Percentiles rank a stretch among this genome's conserved stretches.
These are phyloP conservation scores for Bryoglossum gracile DNA, from an alignment of 495 filamentous ascomycete species.

Conservation along the genomic window DNA sequence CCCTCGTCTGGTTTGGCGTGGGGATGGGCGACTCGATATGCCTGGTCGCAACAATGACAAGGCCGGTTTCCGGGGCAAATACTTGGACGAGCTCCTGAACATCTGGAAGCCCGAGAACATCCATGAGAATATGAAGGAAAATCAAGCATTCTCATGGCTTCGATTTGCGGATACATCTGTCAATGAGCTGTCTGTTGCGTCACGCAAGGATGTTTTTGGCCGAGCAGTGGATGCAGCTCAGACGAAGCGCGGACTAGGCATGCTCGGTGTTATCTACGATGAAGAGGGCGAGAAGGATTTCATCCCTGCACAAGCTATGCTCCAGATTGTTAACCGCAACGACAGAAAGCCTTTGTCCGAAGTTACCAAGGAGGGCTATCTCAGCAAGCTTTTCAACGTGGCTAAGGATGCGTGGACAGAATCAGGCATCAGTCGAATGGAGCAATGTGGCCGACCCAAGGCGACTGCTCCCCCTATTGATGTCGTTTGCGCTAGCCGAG, in stretches of 20 bases:
- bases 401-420: constrained; percentile 56
- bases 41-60: constrained; percentile 64
- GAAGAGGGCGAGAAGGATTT: constrained; percentile 48
- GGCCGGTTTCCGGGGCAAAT: constrained; percentile 71
- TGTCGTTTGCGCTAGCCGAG: constrained; percentile 64
- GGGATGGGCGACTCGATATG: constrained; percentile 68
- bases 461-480: constrained; percentile 86
- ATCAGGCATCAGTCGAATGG: constrained; percentile 65
- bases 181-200: constrained; percentile 58
- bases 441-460: constrained; percentile 66
- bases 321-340: constrained; percentile 68
- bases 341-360: constrained; percentile 60
- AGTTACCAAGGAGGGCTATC: constrained; percentile 63
- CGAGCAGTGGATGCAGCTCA: constrained; percentile 48
- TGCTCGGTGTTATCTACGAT: constrained; percentile 51
- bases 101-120: constrained; percentile 83
- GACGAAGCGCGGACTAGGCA: constrained; percentile 24
- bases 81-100: constrained; percentile 72
- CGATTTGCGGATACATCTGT: constrained; percentile 76
- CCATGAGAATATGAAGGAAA: constrained; percentile 43
- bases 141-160: constrained; percentile 79
- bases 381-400: constrained; percentile 74
- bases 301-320: constrained; percentile 64
- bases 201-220: constrained; percentile 48
- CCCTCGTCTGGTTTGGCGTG: constrained; percentile 69